Base-by-base conservation (phyloP, 768 basidiomycete species). In the Rhodotorula babjevae region DNA sequence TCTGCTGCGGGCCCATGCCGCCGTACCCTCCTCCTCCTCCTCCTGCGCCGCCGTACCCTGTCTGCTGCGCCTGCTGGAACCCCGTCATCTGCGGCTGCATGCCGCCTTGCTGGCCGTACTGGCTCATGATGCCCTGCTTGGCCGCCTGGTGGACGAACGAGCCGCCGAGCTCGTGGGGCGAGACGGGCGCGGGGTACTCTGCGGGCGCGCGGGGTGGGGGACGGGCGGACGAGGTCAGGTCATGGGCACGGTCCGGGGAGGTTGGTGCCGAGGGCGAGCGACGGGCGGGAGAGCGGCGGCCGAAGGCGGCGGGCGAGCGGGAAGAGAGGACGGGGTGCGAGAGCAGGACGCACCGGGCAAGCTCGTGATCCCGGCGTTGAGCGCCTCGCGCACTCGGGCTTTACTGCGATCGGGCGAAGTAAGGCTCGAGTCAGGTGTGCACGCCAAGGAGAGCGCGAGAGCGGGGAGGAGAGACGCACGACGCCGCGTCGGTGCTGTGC, bases 351-450 rank as follows among this genome's bases (percentile, higher is more conserved):
- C 0, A 72, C 71, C 59, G 9, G 73, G 73, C 21, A 74, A 63
- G 11, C 68, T 63, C 21, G 68, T 60, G 19, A 74, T 44, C 0
- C 73, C 73, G 23, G 73, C 73, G 47, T 74, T 74, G 52, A 74
- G 68, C 14, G 73, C 73, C 64, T 74, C 73, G 21, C 73, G 61
- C 0, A 74, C 73, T 12, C 73, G 65, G 1, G 68, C 49, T 64
- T 74, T 74, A 2, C 73, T 74, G 58, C 33, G 25, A 27, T 25
- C 0, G 6, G 5, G 4, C 10, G 4, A 11, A 36, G 14, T 10
- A 19, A 29, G 19, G 33, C 18, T 12, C 19, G 11, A 29, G 23
- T 23, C 49, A 36, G 50, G 5, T 31, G 7, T 11, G 29, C 21
- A 2, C 1, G 10, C 0, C 6, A 11, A 9, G 29, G 19, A 23